Conservation (phyloP, 306 rosid species). For the Benincasa hispida region DNA sequence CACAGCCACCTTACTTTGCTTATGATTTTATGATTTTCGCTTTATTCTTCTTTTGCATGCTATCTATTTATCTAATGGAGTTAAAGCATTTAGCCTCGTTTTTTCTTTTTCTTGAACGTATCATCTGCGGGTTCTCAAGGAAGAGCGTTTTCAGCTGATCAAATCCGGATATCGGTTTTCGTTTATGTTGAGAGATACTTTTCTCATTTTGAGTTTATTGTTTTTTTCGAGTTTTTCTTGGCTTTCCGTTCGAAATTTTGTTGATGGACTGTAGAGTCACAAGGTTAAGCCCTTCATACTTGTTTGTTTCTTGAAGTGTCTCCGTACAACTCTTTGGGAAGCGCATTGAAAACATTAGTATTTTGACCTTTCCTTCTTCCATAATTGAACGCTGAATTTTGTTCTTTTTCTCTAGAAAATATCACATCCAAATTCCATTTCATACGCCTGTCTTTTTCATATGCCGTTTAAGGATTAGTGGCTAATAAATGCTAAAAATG, state of each 20-base stretch:
- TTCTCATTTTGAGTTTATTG: background rate
- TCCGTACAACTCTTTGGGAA: background rate
- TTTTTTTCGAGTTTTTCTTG: background rate
- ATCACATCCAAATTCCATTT: background rate
- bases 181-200: background rate
- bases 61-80: background rate
- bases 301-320: background rate
- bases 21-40: background rate
- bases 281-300: background rate
- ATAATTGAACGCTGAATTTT: background rate
- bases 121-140: background rate
- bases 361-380: background rate
- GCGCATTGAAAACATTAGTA: background rate
- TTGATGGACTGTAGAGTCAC: background rate
- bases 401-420: background rate
- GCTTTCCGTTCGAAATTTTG: background rate
- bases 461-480: background rate
- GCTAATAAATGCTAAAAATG: background rate
- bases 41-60: background rate
- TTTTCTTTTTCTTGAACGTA: background rate
- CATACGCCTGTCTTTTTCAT: background rate
- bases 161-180: background rate
- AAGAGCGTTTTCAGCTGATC: background rate
- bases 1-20: constrained; percentile 5
- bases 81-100: background rate